These are phyloP conservation scores for Astrocystis sublimbata DNA, from an alignment of 495 filamentous ascomycete species.

Conservation along the genomic window DNA sequence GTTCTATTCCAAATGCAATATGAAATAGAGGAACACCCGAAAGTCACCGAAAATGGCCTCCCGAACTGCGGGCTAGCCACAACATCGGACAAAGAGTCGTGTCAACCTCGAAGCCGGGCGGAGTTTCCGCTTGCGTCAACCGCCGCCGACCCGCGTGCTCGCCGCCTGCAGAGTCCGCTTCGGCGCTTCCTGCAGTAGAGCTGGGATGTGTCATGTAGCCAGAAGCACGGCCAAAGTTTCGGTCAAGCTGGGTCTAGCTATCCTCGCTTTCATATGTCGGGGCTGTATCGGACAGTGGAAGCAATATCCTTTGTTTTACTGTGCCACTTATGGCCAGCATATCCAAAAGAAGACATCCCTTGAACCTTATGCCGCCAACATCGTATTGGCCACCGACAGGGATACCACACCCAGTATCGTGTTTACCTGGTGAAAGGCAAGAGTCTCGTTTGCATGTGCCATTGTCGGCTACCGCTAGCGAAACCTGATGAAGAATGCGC, in stretches of 20 bases:
- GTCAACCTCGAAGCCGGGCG: background rate
- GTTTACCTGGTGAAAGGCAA: too few species aligned
- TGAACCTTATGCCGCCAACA: constrained; percentile 13
- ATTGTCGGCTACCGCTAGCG: too few species aligned
- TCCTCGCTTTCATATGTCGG: background rate
- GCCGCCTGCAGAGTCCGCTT: too few species aligned
- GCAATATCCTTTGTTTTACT: background rate
- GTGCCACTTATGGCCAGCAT: background rate
- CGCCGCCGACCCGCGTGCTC: background rate
- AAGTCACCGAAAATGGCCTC: background rate
- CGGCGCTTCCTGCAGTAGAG: background rate
- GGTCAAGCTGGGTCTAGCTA: background rate
- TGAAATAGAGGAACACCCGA: background rate
- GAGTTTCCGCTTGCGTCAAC: constrained; percentile 5
- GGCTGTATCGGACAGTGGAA: background rate
- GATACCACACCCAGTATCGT: too few species aligned
- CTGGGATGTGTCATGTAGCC: background rate
- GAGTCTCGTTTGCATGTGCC: too few species aligned
- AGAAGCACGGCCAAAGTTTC: background rate
- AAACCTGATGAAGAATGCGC: too few species aligned
- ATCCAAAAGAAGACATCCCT: background rate
- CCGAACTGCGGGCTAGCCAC: background rate
- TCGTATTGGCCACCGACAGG: too few species aligned
- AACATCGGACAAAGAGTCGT: background rate
- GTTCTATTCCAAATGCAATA: too few species aligned